Percentiles rank a stretch among this genome's conserved stretches.
Conservation (phyloP, 768 basidiomycete genomes). For the Collybiopsis confluens region DNA sequence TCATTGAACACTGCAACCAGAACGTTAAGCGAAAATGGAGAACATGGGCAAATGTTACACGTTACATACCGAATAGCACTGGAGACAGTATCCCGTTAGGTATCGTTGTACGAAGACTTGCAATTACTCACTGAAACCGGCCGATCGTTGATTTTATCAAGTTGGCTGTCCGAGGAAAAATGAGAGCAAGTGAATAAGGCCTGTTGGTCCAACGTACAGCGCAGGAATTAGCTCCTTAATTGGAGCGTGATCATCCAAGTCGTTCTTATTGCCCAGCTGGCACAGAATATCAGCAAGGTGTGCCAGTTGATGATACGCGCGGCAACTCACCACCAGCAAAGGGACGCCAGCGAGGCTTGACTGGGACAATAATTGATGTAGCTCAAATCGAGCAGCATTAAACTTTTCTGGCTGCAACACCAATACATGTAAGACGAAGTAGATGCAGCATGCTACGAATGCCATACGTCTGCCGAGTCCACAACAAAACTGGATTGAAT, state of each 20-base stretch:
- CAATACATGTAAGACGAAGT: neutral
- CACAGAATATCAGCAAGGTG: neutral
- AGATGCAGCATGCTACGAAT: neutral
- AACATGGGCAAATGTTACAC: neutral
- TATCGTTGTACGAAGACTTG: neutral
- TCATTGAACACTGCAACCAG: slow-evolving; percentile 81
- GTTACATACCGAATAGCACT: slow-evolving; percentile 78
- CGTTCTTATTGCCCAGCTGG: slow-evolving; percentile 92
- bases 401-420: slow-evolving; percentile 66
- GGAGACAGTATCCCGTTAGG: neutral
- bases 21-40: neutral
- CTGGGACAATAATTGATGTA: slow-evolving; percentile 74
- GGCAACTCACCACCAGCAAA: slow-evolving; percentile 66
- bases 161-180: slow-evolving; percentile 39
- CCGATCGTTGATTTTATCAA: slow-evolving; percentile 75
- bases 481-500: slow-evolving; percentile 71
- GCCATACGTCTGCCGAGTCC: slow-evolving; percentile 79
- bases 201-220: slow-evolving; percentile 5
- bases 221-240: slow-evolving; percentile 50
- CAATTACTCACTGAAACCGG: slow-evolving; percentile 73
- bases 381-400: slow-evolving; percentile 77
- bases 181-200: neutral
- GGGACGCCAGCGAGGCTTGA: slow-evolving; percentile 68
- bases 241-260: slow-evolving; percentile 67
- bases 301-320: neutral